Evolutionary conservation across 208 protist genomes (phyloP).

Genomic region (Leishmania braziliensis): DNA sequence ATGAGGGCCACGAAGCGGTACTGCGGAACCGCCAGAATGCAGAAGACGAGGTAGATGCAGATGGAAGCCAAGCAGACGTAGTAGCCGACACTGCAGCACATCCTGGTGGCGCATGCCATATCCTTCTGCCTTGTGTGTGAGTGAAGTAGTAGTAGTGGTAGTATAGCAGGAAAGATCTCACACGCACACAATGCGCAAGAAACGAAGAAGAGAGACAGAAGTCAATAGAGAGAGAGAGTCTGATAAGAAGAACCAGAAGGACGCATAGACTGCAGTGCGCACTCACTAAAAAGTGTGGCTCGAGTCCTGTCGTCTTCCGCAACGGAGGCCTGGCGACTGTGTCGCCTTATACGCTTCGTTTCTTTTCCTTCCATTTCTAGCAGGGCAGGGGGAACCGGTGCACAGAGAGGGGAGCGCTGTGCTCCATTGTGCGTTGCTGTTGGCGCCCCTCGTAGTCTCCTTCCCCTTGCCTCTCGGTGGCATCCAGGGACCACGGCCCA

Average conservation of each 20-base stretch:
- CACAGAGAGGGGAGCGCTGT: background rate
- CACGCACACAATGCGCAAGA: background rate
- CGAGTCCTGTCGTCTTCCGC: background rate
- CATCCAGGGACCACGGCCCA: background rate
- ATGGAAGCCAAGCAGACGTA: conserved; percentile 17
- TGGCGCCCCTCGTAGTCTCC: background rate
- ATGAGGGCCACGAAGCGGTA: conserved; percentile 31
- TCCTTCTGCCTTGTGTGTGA: background rate
- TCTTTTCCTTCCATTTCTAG: background rate
- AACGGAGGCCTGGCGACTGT: background rate
- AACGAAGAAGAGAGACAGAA: background rate
- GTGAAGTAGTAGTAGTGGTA: background rate
- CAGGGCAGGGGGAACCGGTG: background rate
- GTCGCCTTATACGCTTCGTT: background rate
- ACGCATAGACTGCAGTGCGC: background rate
- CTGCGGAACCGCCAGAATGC: conserved; percentile 19
- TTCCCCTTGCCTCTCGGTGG: background rate
- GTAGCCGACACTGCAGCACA: conserved; percentile 22
- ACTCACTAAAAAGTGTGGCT: background rate
- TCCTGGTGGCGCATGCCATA: background rate
- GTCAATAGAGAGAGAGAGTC: background rate
- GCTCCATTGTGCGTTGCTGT: background rate
- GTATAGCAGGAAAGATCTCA: background rate
- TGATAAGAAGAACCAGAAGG: background rate
- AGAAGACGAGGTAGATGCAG: conserved; percentile 27